Base-by-base conservation (phyloP, 495 filamentous ascomycete genomes). In the Cryomyces antarcticus region DNA sequence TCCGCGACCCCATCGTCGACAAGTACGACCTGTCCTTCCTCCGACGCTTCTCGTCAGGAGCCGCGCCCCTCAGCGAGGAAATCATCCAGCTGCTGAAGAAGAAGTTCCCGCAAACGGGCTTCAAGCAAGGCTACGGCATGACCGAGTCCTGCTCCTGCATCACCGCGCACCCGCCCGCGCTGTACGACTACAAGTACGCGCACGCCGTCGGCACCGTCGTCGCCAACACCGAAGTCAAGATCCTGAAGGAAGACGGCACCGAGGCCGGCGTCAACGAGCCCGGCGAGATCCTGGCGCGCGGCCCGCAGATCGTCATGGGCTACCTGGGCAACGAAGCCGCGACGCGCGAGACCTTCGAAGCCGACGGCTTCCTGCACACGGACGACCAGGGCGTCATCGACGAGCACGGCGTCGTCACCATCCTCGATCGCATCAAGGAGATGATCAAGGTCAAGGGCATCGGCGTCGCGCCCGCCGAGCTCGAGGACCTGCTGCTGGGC, bases 341-440 rank as follows among this genome's bases (percentile, higher is more conserved):
- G 4, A 80, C 73, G 0, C 39, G 45, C 0, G 73, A 79, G 39
- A 77, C 75, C 0, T 71, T 79, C 43, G 73, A 75, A 41, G 45
- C 49, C 0, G 71, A 75, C 4, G 70, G 74, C 0, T 82, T 62
- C 55, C 56, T 82, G 45, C 71, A 73, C 35, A 81, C 78, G 0
- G 78, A 78, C 0, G 78, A 83, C 35, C 68, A 77, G n/a, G 78
- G 72, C 10, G 55, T 61, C 24, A 64, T 78, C 17, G 66, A 72
- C 45, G 46, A 54, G 7, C 50, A 62, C 30, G 77, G 78, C 13
- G 70, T 80, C 48, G 59, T 86, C 39, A 63, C 69, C 24, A 84
- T 89, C 39, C 76, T 73, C 1, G 82, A 85, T 39, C 67, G 82
- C 0, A 75, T 87, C 43, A 83, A 83, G 62, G 78, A 82, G 58